Evolutionary conservation across 2,329 filamentous ascomycete species (phyloP).

Genomic region (Sordariomycetes sp.): DNA sequence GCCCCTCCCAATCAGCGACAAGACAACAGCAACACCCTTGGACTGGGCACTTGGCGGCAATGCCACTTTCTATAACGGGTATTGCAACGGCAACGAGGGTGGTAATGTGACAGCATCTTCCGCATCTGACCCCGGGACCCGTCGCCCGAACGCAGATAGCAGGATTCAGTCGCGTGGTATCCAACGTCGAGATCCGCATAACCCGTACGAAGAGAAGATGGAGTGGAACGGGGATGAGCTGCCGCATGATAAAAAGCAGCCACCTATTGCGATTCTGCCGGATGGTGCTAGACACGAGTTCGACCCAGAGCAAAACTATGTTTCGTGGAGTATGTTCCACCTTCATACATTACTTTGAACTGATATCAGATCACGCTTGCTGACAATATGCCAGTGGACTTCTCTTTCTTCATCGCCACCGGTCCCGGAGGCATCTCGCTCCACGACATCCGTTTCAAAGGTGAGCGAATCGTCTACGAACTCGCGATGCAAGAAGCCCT

Average conservation of each 20-base stretch:
- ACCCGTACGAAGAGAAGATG: constrained; percentile 3
- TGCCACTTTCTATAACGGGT: background rate
- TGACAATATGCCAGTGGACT: constrained; percentile 1
- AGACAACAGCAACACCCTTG: constrained; percentile 4
- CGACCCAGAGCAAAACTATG: constrained; percentile 4
- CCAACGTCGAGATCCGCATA: background rate
- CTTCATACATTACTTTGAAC: background rate
- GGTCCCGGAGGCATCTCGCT: constrained; percentile 1
- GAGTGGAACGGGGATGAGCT: background rate
- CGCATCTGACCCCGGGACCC: background rate
- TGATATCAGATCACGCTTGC: background rate
- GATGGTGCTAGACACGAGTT: constrained; percentile 1
- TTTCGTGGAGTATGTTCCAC: constrained; percentile 5
- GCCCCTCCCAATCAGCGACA: constrained; percentile 3
- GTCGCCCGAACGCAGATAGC: background rate
- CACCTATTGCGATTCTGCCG: background rate
- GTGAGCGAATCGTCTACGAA: constrained; percentile 3
- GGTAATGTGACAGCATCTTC: too few species aligned
- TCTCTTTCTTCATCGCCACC: constrained; percentile 2
- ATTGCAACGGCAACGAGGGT: background rate
- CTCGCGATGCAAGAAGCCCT: constrained; percentile 4
- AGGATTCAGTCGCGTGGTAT: background rate
- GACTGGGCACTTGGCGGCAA: constrained; percentile 4
- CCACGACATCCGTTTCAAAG: constrained; percentile 2
- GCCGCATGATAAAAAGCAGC: background rate